A percentile compares a stretch with the other conserved stretches of the same genome.
Evolutionary conservation across 2,329 filamentous ascomycete species (phyloP).

Genomic region (Intubia oerlemansii): DNA sequence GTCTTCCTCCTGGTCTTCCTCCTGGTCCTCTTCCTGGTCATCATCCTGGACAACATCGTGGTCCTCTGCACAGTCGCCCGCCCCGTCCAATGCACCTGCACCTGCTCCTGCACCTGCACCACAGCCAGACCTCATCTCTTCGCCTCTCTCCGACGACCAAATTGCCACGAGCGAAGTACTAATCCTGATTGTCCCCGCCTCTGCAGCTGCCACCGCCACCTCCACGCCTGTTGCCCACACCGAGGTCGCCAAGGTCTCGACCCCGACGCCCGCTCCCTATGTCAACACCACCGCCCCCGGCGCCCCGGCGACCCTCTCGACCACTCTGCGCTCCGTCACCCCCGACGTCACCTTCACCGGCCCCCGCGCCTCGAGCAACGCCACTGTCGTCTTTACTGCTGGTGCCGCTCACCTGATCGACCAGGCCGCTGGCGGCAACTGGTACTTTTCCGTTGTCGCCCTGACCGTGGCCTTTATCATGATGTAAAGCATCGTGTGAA

Average conservation of each 20-base stretch:
- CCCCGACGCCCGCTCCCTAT: not conserved
- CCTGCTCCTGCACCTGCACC: not conserved
- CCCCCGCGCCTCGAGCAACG: not conserved
- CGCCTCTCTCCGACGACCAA: too few relatives aligned
- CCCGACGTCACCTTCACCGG: not conserved
- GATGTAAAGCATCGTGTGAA: not conserved
- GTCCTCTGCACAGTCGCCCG: not conserved
- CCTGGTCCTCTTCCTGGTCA: not conserved
- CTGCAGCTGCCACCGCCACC: conserved; percentile 1
- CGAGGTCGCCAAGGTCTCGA: not conserved
- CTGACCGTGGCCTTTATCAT: conserved; percentile 4
- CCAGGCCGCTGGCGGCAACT: conserved; percentile 3
- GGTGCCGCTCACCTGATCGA: conserved; percentile 2
- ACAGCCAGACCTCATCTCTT: not conserved
- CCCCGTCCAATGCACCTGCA: not conserved
- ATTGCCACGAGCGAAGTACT: conserved; percentile 3
- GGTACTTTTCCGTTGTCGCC: conserved; percentile 3
- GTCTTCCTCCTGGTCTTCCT: not conserved
- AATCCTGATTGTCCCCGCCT: conserved; percentile 4
- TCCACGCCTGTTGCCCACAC: not conserved
- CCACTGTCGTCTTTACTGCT: not conserved
- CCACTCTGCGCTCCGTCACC: conserved; percentile 1
- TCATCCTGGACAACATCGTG: too few relatives aligned
- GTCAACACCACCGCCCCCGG: conserved; percentile 3
- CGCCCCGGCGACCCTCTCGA: too few relatives aligned